Evolutionary conservation across 2,329 filamentous ascomycete genomes (phyloP).

Genomic region (Triangularia setosa): DNA sequence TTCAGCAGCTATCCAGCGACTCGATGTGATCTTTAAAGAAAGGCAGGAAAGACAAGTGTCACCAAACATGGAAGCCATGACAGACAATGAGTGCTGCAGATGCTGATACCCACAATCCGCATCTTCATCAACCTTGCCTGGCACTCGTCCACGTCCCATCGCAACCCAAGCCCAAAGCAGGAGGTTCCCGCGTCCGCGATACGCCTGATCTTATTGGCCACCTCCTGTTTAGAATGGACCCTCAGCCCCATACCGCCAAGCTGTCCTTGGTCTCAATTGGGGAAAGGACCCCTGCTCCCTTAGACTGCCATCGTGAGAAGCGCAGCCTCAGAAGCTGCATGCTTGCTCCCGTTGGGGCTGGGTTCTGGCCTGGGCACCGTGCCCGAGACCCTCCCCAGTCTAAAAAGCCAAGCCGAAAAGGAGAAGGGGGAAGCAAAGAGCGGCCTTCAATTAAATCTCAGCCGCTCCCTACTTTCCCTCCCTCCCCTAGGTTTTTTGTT

Average conservation of each 20-base stretch:
- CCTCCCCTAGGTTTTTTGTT: conserved; percentile 8
- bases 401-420: neutral
- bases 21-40: neutral
- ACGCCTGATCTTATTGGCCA: neutral
- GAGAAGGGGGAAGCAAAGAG: neutral
- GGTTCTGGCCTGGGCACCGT: conserved; percentile 8
- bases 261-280: neutral
- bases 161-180: conserved; percentile 1
- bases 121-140: neutral
- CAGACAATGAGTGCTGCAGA: neutral
- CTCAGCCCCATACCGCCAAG: conserved; percentile 1
- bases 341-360: conserved; percentile 11
- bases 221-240: neutral
- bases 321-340: conserved; percentile 17
- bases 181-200: neutral
- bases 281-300: neutral
- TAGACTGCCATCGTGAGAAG: conserved; percentile 5
- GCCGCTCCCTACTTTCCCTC: neutral
- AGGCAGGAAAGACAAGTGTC: neutral
- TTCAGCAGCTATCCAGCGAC: neutral
- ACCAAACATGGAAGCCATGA: neutral
- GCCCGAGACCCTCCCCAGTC: too few relatives aligned
- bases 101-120: neutral
- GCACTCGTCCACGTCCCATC: neutral
- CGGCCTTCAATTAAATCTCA: neutral